Base-by-base conservation (phyloP, 2,329 filamentous ascomycete species). In the Eutypella sp. region DNA sequence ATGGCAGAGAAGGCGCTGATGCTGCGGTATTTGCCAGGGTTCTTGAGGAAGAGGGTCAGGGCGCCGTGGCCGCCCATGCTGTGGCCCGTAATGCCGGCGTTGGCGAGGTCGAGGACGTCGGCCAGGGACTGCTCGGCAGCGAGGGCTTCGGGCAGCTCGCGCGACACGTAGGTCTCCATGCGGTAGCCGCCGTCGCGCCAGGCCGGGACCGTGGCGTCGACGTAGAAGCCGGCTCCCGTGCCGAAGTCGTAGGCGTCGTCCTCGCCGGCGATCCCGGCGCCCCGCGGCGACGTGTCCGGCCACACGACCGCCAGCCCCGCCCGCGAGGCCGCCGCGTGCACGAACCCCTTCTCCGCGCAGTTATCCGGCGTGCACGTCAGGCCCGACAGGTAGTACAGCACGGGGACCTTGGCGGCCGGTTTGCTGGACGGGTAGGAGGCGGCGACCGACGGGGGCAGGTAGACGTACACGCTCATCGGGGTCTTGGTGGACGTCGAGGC, bases 31-130 rank as follows among this genome's bases (percentile, higher is more conserved):
- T 80, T 82, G 52, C 87, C 89, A 0, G 93, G 91, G 70, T 97
- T 86, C 73, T 89, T 92, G 43, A 99, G 77, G 74, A 87, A 97
- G 57, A 97, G 71, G 39, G 91, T 96, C 57, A 99, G 74, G 38
- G 93, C 93, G 52, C 93, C 93, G 68, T 99, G 93, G 0, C 93
- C 93, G 55, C 93, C 93, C 93, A 99, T 99, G 59, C 85, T 91
- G 72, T 99, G 93, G 5, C 93, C 93, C 34, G 88, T 89, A 60
- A 99, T 93, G 67, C 84, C 86, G 45, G 96, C 82, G 34, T 85
- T 77, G 23, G 60, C 68, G 0, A 67, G 61, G 66, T 97, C 92
- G 24, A 99, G 73, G 61, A 81, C 50, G 56, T 66, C 76, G 24
- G 79, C 73, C 69, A 90, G 95, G 22, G 79, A 76, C 65, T 65